Base-by-base conservation (phyloP, 129 eudicot genomes). In the Pseudognaphalium luteoalbum region DNA sequence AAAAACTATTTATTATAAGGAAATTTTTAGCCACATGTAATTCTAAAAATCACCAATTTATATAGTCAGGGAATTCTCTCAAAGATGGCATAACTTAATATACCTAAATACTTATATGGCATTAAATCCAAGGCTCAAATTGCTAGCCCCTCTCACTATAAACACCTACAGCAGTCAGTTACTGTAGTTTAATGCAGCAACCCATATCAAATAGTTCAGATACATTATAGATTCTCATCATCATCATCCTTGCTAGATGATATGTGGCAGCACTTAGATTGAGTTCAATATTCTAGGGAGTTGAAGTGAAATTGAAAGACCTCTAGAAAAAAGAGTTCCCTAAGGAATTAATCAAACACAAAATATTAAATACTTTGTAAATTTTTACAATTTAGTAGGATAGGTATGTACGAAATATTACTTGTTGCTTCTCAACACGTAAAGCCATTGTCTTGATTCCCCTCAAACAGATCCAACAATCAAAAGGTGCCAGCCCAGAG, bases 371-470 rank as follows among this genome's bases (percentile, higher is more conserved):
- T 41, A 62, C 35, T 28, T 56, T 3, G 21, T 44, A 65, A 17
- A 64, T n/a, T n/a, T n/a, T n/a, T 58, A 41, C 17, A 74, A 62
- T 61, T 25, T 63, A 81, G 39, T 41, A 54, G 64, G 12, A 79
- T 32, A 81, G 29, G 57, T 9, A 44, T 66, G 73, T 16, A 44
- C 12, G 20, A 42, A 80, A 52, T 30, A 22, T 33, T 78, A 91
- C 99, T 89, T 95, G 96, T 89, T 95, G 99, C 86, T 91, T 95
- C 80, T 95, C 99, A 41, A 95, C 88, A 58, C 97, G 97, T 61
- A 95, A 83, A 29, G 90, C 97, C 99, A 95, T 91, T 37, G 99
- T 95, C 82, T 95, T 95, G 74, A 95, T 89, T 65, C 99, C 99
- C 54, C 97, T 86, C 81, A 95, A 85, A 75, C 99, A 91, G 42